A percentile compares a stretch with the other conserved stretches of the same genome.
Evolutionary conservation across 768 basidiomycete genomes (phyloP).

Genomic region (Termitomyces sp.): DNA sequence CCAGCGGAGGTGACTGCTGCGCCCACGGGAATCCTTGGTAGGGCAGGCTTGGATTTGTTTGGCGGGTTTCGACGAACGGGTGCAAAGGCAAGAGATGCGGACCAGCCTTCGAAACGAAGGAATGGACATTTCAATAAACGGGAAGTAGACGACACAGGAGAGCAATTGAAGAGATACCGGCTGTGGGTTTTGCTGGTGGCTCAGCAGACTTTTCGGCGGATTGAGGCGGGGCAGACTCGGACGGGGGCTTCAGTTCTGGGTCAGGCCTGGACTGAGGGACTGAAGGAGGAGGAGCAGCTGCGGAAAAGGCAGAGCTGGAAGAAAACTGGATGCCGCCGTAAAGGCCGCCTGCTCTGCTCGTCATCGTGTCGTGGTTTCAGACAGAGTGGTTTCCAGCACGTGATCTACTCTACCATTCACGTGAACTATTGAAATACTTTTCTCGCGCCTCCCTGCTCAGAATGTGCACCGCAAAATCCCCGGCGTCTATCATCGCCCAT

Average conservation of each 20-base stretch:
- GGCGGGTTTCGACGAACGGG: constrained; percentile 62
- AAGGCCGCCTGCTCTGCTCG: constrained; percentile 75
- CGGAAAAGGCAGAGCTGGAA: constrained; percentile 51
- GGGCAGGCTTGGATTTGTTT: constrained; percentile 52
- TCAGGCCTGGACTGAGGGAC: constrained; percentile 15
- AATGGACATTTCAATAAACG: constrained; percentile 53
- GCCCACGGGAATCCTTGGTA: constrained; percentile 54
- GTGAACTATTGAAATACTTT: constrained; percentile 53
- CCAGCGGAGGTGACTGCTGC: constrained; percentile 46
- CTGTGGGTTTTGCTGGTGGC: constrained; percentile 39
- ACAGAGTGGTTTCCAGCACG: constrained; percentile 5
- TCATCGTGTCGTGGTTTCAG: constrained; percentile 43
- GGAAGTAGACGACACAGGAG: constrained; percentile 40
- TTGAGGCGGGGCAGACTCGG: constrained; percentile 22
- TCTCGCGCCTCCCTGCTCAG: constrained; percentile 60
- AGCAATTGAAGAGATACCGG: constrained; percentile 55
- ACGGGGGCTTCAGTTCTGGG: constrained; percentile 18
- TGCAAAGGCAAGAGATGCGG: constrained; percentile 84
- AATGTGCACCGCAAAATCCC: constrained; percentile 76
- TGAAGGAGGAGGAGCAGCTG: constrained; percentile 23
- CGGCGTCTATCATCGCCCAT: constrained; percentile 84
- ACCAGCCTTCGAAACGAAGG: constrained; percentile 63
- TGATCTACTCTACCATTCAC: constrained; percentile 16
- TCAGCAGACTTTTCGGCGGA: constrained; percentile 14
- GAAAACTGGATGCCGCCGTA: constrained; percentile 88